These are phyloP conservation scores for Trichomonas gallinae DNA, from an alignment of 208 protist species.

Conservation along the genomic window DNA sequence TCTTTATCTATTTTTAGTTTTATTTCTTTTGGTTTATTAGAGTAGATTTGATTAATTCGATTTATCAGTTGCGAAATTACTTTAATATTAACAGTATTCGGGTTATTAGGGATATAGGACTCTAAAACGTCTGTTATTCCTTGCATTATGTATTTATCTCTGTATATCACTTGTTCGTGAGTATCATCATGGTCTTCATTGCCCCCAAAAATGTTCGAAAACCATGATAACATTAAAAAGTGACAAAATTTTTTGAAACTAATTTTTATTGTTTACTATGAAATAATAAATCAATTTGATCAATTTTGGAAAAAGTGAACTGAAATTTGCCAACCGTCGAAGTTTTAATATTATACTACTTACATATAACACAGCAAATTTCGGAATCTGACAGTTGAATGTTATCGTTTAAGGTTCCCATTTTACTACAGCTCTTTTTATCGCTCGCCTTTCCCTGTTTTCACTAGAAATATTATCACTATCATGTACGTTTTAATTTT, in stretches of 20 bases:
- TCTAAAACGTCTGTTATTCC: neutral
- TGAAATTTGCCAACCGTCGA: no score
- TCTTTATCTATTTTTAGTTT: neutral
- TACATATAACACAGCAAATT: no score
- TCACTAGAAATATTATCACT: no score
- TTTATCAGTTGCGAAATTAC: neutral
- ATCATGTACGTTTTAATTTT: no score
- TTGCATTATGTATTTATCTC: neutral
- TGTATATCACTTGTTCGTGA: neutral
- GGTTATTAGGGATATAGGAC: neutral
- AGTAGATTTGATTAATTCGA: neutral
- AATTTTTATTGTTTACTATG: no score
- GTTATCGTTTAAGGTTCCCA: no score
- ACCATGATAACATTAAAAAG: neutral
- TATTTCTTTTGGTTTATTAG: neutral
- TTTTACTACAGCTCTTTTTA: no score
- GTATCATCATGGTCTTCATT: neutral
- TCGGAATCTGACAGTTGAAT: no score
- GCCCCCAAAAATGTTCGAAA: neutral
- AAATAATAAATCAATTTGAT: no score
- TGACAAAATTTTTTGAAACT: neutral
- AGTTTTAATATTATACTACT: no score
- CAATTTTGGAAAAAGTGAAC: no score
- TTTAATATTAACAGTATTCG: neutral
- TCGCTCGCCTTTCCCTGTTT: no score